Conservation (phyloP, 1,139 yeast species). For the Nakaseomyces delphensis region DNA sequence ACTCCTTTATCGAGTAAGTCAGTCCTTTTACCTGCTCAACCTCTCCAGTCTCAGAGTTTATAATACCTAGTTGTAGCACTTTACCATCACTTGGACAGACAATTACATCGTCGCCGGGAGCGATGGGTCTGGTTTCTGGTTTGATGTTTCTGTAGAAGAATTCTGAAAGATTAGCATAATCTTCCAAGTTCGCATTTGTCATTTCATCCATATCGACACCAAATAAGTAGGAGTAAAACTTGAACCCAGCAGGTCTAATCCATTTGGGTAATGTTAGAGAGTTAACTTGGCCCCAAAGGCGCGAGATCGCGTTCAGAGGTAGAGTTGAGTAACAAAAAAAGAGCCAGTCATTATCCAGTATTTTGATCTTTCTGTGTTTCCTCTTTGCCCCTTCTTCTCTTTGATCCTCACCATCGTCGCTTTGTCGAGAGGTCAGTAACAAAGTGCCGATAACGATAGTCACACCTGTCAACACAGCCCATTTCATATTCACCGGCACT, state of each 20-base stretch:
- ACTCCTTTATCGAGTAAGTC: slow-evolving; percentile 83
- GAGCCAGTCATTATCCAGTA: slow-evolving; percentile 61
- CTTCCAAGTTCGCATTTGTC: slow-evolving; percentile 67
- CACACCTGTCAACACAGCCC: slow-evolving; percentile 35
- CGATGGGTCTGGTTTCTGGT: slow-evolving; percentile 76
- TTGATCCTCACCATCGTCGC: slow-evolving; percentile 18
- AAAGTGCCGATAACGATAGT: slow-evolving; percentile 26
- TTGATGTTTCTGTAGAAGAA: slow-evolving; percentile 79
- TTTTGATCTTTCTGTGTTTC: slow-evolving; percentile 17
- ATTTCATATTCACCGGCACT: slow-evolving; percentile 34
- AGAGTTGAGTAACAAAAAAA: slow-evolving; percentile 81
- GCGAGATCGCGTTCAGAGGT: slow-evolving; percentile 83
- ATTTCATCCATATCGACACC: slow-evolving; percentile 89
- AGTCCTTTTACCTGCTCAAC: slow-evolving; percentile 97
- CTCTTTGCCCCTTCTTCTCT: slow-evolving; percentile 14
- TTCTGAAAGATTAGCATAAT: slow-evolving; percentile 75
- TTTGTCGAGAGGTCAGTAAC: slow-evolving; percentile 20
- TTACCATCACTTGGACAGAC: slow-evolving; percentile 95
- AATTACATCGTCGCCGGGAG: slow-evolving; percentile 45
- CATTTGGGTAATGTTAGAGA: slow-evolving; percentile 77
- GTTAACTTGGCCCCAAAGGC: slow-evolving; percentile 92
- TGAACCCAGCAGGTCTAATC: slow-evolving; percentile 78
- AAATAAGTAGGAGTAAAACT: slow-evolving; percentile 66
- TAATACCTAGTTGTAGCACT: slow-evolving; percentile 75
- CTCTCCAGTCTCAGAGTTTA: slow-evolving; percentile 59